Evolutionary conservation across 192 early-diverging fungal species (phyloP).

Genomic region (Chytriomyces confervae): DNA sequence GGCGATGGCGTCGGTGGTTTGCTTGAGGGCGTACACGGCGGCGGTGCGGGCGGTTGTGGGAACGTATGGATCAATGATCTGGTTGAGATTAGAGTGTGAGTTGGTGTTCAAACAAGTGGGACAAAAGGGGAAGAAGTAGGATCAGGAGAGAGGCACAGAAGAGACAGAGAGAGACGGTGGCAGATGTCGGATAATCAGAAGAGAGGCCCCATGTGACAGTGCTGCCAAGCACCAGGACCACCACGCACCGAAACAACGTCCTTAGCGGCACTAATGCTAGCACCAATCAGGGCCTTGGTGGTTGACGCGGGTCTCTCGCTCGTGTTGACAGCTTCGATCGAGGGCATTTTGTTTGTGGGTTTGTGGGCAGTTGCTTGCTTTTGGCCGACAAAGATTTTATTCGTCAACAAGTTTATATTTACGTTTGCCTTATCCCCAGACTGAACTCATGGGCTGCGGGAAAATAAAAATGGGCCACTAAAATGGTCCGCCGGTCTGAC

Average conservation of each 20-base stretch:
- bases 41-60: conserved; percentile 6
- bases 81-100: neutral
- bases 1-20: neutral
- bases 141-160: neutral
- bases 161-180: neutral
- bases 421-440: no score
- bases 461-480: no score
- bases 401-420: no score
- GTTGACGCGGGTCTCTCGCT: neutral
- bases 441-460: no score
- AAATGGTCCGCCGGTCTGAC: no score
- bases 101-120: neutral
- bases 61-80: conserved; percentile 33
- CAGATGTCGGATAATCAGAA: no score
- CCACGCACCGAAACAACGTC: conserved; percentile 18
- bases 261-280: conserved; percentile 1
- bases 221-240: no score
- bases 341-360: neutral
- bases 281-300: neutral
- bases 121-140: neutral
- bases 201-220: no score
- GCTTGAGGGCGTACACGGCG: conserved; percentile 6
- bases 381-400: no score
- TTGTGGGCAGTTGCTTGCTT: no score
- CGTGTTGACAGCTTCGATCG: neutral